Evolutionary conservation across 2,329 filamentous ascomycete genomes (phyloP).

Genomic region (Zymoseptoria tritici): DNA sequence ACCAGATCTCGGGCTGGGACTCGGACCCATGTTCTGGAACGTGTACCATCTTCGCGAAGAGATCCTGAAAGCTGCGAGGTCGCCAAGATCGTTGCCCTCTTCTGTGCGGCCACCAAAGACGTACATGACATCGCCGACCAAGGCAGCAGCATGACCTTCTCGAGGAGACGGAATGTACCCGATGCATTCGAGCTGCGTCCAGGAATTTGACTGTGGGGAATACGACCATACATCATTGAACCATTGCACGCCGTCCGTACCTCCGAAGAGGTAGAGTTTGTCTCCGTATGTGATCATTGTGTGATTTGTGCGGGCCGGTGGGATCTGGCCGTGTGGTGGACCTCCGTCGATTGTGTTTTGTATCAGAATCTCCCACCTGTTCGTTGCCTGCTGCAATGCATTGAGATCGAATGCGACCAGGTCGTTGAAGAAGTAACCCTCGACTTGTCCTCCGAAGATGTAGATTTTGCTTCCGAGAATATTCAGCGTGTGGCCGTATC

Average conservation of each 20-base stretch:
- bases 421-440: conserved; percentile 97
- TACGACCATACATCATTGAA: conserved; percentile 99
- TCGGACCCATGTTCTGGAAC: conserved; percentile 98
- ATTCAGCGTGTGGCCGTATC: conserved; percentile 93
- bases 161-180: conserved; percentile 91
- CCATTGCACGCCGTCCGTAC: conserved; percentile 92
- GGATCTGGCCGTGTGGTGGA: conserved; percentile 57
- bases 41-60: conserved; percentile 92
- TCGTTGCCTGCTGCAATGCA: conserved; percentile 80
- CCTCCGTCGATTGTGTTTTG: conserved; percentile 60
- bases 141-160: conserved; percentile 86
- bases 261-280: conserved; percentile 93
- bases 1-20: conserved; percentile 84
- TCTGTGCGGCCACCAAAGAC: conserved; percentile 94
- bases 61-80: conserved; percentile 79
- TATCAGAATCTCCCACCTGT: conserved; percentile 91
- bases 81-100: conserved; percentile 84
- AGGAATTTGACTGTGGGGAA: conserved; percentile 72
- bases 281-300: conserved; percentile 87
- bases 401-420: conserved; percentile 92
- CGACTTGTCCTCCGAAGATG: conserved; percentile 94
- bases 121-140: conserved; percentile 99
- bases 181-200: conserved; percentile 89
- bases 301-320: conserved; percentile 90
- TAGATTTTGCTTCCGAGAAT: conserved; percentile 96